phyloP scores from a whole-genome alignment of 805 yeast genomes.

The Suhomyces sp. region DNA sequence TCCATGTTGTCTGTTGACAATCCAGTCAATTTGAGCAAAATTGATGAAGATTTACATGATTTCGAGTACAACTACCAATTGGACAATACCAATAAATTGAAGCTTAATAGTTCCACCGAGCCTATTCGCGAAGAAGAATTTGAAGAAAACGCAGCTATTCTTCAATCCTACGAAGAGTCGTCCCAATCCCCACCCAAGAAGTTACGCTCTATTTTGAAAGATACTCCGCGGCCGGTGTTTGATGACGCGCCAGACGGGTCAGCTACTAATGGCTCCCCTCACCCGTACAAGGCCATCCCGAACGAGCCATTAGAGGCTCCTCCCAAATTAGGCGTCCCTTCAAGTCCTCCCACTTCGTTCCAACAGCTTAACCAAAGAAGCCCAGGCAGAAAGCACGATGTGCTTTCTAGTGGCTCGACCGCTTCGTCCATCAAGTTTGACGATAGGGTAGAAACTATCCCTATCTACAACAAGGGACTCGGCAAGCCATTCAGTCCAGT shows the following conservation, averaged over 20 bases:
- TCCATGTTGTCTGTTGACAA: constrained; percentile 19
- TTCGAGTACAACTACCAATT: constrained; percentile 41
- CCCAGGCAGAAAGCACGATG: constrained; percentile 1
- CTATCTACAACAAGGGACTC: constrained; percentile 12
- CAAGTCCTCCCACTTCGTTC: not conserved
- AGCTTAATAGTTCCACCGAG: not conserved
- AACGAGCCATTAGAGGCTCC: not conserved
- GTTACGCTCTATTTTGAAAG: constrained; percentile 36
- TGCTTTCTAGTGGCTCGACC: constrained; percentile 20
- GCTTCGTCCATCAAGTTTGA: constrained; percentile 35
- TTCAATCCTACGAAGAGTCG: not conserved
- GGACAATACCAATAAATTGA: constrained; percentile 18
- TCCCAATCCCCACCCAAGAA: constrained; percentile 21
- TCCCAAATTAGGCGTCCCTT: not conserved
- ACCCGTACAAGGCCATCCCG: constrained; percentile 2
- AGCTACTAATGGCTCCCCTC: not conserved
- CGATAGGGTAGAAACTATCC: constrained; percentile 38
- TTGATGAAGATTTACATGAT: constrained; percentile 42
- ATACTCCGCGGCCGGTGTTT: constrained; percentile 9
- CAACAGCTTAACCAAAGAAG: not conserved
- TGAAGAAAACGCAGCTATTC: constrained; percentile 3
- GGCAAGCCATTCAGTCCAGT: not conserved
- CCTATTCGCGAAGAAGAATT: not conserved
- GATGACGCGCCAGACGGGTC: constrained; percentile 3
- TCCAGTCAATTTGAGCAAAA: constrained; percentile 29